Conservation (phyloP, 495 filamentous ascomycete genomes). For the Podospora sp. region DNA sequence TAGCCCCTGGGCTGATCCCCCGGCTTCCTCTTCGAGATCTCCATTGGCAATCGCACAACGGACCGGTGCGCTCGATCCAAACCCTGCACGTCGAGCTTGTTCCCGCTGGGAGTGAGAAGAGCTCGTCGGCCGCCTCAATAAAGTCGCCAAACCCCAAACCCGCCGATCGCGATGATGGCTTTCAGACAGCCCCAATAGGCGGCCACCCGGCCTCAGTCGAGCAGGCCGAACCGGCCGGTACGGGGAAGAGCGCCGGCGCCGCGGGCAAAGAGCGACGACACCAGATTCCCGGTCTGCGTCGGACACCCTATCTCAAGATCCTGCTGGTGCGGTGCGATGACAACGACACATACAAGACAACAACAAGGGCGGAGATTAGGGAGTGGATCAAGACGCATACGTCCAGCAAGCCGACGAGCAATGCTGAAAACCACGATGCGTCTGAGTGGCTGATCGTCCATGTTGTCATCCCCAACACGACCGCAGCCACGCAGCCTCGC, state of each 20-base stretch:
- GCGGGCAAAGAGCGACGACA: constrained; percentile 68
- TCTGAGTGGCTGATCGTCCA: constrained; percentile 97
- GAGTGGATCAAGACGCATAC: constrained; percentile 90
- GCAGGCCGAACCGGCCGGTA: constrained; percentile 32
- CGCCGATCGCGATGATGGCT: constrained; percentile 55
- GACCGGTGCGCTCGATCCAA: constrained; percentile 88
- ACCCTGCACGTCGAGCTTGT: constrained; percentile 88
- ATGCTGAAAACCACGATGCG: constrained; percentile 83
- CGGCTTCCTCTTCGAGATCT: constrained; percentile 90
- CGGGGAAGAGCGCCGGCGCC: constrained; percentile 26
- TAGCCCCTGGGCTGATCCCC: constrained; percentile 74
- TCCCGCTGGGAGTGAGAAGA: constrained; percentile 48
- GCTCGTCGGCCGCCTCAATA: constrained; percentile 39
- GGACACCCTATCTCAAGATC: constrained; percentile 92
- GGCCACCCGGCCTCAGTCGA: constrained; percentile 37
- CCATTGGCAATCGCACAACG: constrained; percentile 92
- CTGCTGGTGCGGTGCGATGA: constrained; percentile 90
- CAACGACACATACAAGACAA: constrained; percentile 86
- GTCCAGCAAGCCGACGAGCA: constrained; percentile 47
- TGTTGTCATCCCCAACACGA: constrained; percentile 79
- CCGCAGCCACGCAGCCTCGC: constrained; percentile 70
- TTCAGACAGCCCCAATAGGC: constrained; percentile 47
- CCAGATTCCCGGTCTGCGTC: constrained; percentile 91
- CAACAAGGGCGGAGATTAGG: constrained; percentile 72
- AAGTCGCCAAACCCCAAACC: constrained; percentile 41